Base-by-base conservation (phyloP, 2,329 filamentous ascomycete genomes). In the Pseudonectria foliicola region DNA sequence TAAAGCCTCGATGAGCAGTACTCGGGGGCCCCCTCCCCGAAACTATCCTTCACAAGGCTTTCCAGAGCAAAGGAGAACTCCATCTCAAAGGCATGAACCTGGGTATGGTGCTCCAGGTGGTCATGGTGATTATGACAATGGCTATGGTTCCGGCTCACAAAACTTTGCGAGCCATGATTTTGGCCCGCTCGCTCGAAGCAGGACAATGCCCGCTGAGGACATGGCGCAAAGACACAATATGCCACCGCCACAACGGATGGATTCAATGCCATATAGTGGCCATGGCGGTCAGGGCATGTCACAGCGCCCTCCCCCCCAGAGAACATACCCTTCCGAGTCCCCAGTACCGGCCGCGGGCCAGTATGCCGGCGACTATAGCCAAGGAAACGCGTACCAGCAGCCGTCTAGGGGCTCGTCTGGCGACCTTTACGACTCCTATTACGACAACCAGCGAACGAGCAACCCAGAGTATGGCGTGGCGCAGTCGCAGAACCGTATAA, bases 191-290 rank as follows among this genome's bases (percentile, higher is more conserved):
- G 52, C 60, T n/a, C 65, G 77, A 46, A 80, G 75, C 38, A 74
- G 71, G 68, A 81, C 77, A 5, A 75, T 79, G 72, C 75, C 76
- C 2, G 55, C 64, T 3, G 66, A 71, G 36, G 63, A 69, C 10
- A 55, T 68, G 33, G 62, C 66, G 13, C 54, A 58, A 13, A 59
- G 63, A 45, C 59, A 63, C 24, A 63, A 54, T 15, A 52, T 55
- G 45, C 48, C 46, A n/a, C 51, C 53, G 7, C 54, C 51, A 14
- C 60, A 57, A 26, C 61, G 64, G 21, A 57, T 56, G 38, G 70
- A 67, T 27, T 67, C 64, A 30, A 65, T 62, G 27, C 66, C 71
- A 2, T 69, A 68, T 31, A 67, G 66, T 45, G 66, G 62, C 7
- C 59, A 63, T 30, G 53, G 57, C 42, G 68, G 66, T 13, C 64